Evolutionary conservation across 805 yeast genomes (phyloP), one percentile per base, ranked within the genome.

Genomic region (Blastobotrys parvus): DNA sequence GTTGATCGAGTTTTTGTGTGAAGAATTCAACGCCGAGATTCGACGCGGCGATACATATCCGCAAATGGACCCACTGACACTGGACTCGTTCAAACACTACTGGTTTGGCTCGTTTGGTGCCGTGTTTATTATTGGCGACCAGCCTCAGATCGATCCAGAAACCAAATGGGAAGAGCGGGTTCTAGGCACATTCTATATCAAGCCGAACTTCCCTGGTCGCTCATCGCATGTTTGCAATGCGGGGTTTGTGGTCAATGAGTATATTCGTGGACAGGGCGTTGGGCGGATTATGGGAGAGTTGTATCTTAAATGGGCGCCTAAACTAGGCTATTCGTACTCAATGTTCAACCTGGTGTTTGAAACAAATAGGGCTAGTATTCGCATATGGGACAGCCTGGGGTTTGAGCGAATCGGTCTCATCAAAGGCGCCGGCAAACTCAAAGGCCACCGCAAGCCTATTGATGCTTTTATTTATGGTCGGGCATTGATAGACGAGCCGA

Each of bases 141-240:
- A 36, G 35, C 39, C 57, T 7, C 35, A 40, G 3, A 15, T 45
- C 8, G 49, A 47, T n/a, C 59, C 48, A 16, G 56, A 47, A 19
- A 49, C 55, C 4, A 67, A 68, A 37, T 77, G 82, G 78, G 63
- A 67, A 3, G 56, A 65, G 0, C 49, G 53, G 4, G 74, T 78
- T 46, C 58, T 86, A 36, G 97, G 96, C 1, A 75, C 83, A 2
- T 83, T 80, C 58, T 84, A 81, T 60, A 69, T 88, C 54, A 87
- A 84, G 56, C 95, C 97, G 15, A 89, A 89, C 61, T 89, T 88
- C 58, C 63, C 70, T 2, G 95, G 94, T 6, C 72, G 95, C 45
- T 80, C 90, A 49, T 77, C 92, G 0, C 96, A 89, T 55, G 80
- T 77, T 22, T 86, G 95, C 55, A 89, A 89, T 59, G 96, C 80